Evolutionary conservation across 345 rosid species (phyloP), one percentile per base, ranked within the genome.

Genomic region (Geranium rotundifolium): DNA sequence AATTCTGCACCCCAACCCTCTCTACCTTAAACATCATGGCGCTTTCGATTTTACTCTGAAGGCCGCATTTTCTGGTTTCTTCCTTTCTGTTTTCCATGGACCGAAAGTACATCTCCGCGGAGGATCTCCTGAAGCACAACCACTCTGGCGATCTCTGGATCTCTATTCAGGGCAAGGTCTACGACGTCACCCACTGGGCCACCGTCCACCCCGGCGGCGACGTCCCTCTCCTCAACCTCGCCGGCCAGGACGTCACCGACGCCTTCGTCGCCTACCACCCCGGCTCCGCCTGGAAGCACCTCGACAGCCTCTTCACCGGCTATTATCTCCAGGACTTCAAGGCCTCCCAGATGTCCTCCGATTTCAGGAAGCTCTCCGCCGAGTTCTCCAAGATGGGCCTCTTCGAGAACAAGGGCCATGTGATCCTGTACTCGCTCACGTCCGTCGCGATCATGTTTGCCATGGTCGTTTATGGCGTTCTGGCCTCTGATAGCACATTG

Each of bases 231-330:
- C 58, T 82, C 66, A 89, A 85, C 66, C 71, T 87, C 59, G 96
- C 96, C 0, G 98, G 98, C 7, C 95, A 89, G 61, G 98, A 89
- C 46, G 91, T 82, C 13, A 92, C 98, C 41, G 98, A 92, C 64
- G 98, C 98, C 0, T 92, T 92, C 69, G 79, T 89, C 37, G 98
- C 97, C 16, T 90, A 92, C 69, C 98, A 90, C 67, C 98, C 97
- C 0, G 88, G 85, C 54, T 73, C 88, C 0, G 95, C 98, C 1
- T 86, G 97, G 98, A 58, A 73, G 54, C 65, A 82, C 71, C 95
- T 92, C 18, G 90, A 84, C 17, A 73, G 67, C 1, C 54, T 88
- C 16, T 89, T 82, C 71, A 85, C 91, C 0, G 95, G 95, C 7
- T 84, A 72, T 71, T 72, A 83, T 65, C 81, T 92, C 37, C 30